Base-by-base conservation (phyloP, 2,329 filamentous ascomycete species). In the Aaosphaeria pasadenensis region DNA sequence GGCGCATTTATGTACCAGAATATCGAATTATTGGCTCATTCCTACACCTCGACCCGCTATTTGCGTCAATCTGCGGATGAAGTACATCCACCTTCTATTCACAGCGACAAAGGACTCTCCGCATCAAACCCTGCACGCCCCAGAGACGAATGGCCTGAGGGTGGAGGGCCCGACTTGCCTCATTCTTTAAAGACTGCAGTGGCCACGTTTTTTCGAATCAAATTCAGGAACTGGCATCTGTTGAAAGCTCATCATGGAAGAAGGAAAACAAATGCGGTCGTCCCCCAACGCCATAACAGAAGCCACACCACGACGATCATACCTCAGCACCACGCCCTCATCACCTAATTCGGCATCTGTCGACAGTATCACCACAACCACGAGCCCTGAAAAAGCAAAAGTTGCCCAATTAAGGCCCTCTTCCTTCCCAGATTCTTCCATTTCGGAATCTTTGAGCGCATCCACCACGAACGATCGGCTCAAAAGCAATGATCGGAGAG, bases 1-100 rank as follows among this genome's bases (percentile, higher is more conserved):
- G 52, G 24, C 28, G 38, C 50, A 52, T 53, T 46, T 49, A 13
- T 40, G 48, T 46, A 45, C 49, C 39, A 32, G 49, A 38, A 17
- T 29, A n/a, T 42, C 44, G 47, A 47, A 47, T 39, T 52, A 53
- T 47, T 46, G 39, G 36, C 29, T 31, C 30, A 41, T 28, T 42
- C 35, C 43, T 17, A 9, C n/a, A 43, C 28, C 44, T 46, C 29
- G 44, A 40, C 29, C 42, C 33, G 31, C 41, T 11, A 33, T 41
- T 38, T 46, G 43, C 41, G 35, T 47, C 30, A 32, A 46, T 46
- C 38, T 46, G 38, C 38, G 38, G 30, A 31, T 31, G 24, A 30
- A 33, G 13, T 32, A 5, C 38, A 11, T 36, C 17, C 17, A 29
- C 42, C 36, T 39, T 36, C 17, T 36, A 41, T 33, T 42, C 29